Conservation (phyloP, 2,329 filamentous ascomycete genomes). For the Pseudopithomyces maydicus region DNA sequence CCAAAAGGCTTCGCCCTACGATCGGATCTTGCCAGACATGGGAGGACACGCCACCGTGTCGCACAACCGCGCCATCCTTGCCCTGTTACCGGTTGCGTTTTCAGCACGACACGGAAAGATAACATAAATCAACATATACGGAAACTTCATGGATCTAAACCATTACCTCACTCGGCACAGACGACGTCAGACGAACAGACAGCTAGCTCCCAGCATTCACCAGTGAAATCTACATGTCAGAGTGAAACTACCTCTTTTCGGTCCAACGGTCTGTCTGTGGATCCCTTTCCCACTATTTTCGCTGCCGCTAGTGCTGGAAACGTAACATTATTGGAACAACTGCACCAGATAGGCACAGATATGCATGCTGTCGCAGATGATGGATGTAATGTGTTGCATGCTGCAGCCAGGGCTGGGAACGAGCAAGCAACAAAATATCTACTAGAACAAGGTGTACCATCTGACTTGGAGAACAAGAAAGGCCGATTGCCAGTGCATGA, state of each 20-base stretch:
- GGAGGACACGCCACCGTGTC: slow-evolving; percentile 9
- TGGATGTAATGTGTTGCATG: slow-evolving; percentile 19
- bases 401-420: slow-evolving; percentile 18
- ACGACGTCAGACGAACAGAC: not conserved
- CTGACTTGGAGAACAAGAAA: not conserved
- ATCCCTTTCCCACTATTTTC: not conserved
- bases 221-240: not conserved
- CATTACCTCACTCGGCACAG: too few relatives aligned
- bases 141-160: not conserved
- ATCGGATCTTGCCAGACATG: slow-evolving; percentile 12
- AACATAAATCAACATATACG: slow-evolving; percentile 13
- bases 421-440: not conserved
- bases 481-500: slow-evolving; percentile 12
- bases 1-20: slow-evolving; percentile 9
- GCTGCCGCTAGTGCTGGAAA: slow-evolving; percentile 12
- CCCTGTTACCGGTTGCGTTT: slow-evolving; percentile 1
- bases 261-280: not conserved
- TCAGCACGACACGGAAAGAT: slow-evolving; percentile 13
- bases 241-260: not conserved
- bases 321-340: not conserved
- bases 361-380: slow-evolving; percentile 10
- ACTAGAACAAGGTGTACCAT: slow-evolving; percentile 3
- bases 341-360: not conserved
- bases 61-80: slow-evolving; percentile 10
- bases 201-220: not conserved